Conservation (phyloP, 164 flowering plant genomes). For the Liquidambar formosana region DNA sequence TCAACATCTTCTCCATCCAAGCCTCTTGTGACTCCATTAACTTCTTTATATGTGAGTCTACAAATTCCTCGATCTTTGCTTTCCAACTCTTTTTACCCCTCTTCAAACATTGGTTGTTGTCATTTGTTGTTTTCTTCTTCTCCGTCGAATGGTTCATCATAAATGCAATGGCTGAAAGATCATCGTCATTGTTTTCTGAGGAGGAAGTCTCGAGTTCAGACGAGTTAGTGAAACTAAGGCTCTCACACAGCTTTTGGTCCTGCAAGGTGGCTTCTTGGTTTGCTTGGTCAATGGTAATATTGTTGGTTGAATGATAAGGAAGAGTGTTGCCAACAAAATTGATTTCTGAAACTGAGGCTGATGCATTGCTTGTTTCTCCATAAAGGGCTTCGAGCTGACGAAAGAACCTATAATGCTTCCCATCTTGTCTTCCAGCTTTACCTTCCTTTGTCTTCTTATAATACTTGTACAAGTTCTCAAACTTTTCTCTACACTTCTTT, state of each 20-base stretch:
- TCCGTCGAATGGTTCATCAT: constrained; percentile 29
- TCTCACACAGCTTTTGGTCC: constrained; percentile 39
- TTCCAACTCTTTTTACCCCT: constrained; percentile 61
- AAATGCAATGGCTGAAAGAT: constrained; percentile 14
- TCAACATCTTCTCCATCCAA: constrained; percentile 78
- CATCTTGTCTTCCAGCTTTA: constrained; percentile 95
- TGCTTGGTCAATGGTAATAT: constrained; percentile 9
- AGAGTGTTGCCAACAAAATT: constrained; percentile 16
- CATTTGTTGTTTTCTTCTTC: constrained; percentile 25
- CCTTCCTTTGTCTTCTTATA: constrained; percentile 98
- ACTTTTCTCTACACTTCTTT: constrained; percentile 96
- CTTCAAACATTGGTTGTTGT: neutral
- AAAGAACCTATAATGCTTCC: constrained; percentile 91
- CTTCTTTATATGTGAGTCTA: constrained; percentile 76
- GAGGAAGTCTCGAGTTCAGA: constrained; percentile 71
- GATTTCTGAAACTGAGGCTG: constrained; percentile 29
- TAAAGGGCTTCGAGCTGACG: constrained; percentile 94
- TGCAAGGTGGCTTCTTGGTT: constrained; percentile 34
- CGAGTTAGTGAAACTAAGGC: constrained; percentile 69
- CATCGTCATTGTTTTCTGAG: constrained; percentile 31
- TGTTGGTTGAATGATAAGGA: constrained; percentile 17
- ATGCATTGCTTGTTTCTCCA: constrained; percentile 49
- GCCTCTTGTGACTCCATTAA: constrained; percentile 83
- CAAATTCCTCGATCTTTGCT: constrained; percentile 69
- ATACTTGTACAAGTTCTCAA: constrained; percentile 95